Evolutionary conservation across 1,139 yeast species (phyloP).

Genomic region (Debaryomyces udenii): DNA sequence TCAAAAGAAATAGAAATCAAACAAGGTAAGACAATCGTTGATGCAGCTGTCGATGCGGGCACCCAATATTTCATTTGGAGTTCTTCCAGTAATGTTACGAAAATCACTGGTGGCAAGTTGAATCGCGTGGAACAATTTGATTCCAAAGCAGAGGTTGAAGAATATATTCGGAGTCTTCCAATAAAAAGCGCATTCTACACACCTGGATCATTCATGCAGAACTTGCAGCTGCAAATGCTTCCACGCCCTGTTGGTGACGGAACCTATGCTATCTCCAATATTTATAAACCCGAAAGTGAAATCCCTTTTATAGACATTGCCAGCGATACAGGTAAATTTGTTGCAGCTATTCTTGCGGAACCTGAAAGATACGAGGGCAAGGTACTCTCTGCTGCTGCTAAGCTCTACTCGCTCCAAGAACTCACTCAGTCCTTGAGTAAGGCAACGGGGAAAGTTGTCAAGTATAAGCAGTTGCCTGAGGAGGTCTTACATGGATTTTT

Average conservation of each 20-base stretch:
- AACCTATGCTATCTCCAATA: conserved; percentile 5
- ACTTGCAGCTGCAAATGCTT: not conserved
- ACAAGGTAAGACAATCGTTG: conserved; percentile 10
- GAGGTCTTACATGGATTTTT: conserved; percentile 5
- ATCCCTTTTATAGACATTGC: conserved; percentile 6
- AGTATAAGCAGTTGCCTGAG: conserved; percentile 7
- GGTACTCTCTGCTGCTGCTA: conserved; percentile 7
- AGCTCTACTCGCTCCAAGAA: conserved; percentile 2
- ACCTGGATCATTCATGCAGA: conserved; percentile 13
- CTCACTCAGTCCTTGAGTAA: conserved; percentile 1
- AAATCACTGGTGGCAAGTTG: conserved; percentile 9
- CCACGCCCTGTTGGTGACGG: conserved; percentile 9
- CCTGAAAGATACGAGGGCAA: conserved; percentile 12
- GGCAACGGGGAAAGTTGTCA: conserved; percentile 7
- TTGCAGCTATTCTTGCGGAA: conserved; percentile 9
- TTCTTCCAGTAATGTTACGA: conserved; percentile 5
- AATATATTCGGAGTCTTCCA: conserved; percentile 9
- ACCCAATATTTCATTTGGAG: conserved; percentile 12
- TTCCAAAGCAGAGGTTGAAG: conserved; percentile 10
- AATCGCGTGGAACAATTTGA: conserved; percentile 5
- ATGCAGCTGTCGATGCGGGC: conserved; percentile 9
- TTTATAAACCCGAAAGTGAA: not conserved
- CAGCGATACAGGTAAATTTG: conserved; percentile 11
- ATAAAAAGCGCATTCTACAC: conserved; percentile 11
- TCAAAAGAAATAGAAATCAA: conserved; percentile 1